Evolutionary conservation across 306 rosid genomes (phyloP), one percentile per base, ranked within the genome.

Genomic region (Pterocarpus macrocarpus): DNA sequence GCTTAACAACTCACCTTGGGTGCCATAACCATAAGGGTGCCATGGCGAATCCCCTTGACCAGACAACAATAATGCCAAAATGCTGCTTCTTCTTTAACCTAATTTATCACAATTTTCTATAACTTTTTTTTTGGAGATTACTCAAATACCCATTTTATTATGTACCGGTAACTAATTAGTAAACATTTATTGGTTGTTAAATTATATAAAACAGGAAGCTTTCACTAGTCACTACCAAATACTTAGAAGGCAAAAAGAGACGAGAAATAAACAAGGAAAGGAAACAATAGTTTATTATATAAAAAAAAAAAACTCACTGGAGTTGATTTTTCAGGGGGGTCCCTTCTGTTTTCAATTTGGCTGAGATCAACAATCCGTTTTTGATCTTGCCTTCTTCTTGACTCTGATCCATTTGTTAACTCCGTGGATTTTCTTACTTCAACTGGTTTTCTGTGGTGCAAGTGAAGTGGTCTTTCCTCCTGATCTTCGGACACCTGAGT

Each of bases 381-480:
- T 53, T 86, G 67, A 64, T 95, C 98, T 44, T 76, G 92, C 85
- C 81, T 81, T 81, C 88, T 88, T 39, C 87, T 80, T 43, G 88
- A 85, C 49, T 89, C 91, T 15, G 64, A 90, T 53, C 76, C 91
- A 76, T 72, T 85, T 64, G 62, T 56, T 36, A 88, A 83, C 76
- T 88, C 91, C 3, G 80, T 56, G 3, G 87, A 84, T 63, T 86
- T 86, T 76, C 88, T 80, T 7, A 73, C 82, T 80, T 85, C 80
- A 43, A 77, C 50, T 16, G 84, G 67, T 66, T 84, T 79, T 65
- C 86, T 78, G 43, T 84, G 83, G 63, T 65, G 89, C 52, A 86
- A 78, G 0, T 86, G 83, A 71, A 82, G 82, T 33, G 81, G 67
- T 76, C 85, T 89, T 75, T 68, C 94, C 41, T 69, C 86, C 83